These are phyloP conservation scores for Boletus insuetus DNA, from an alignment of 768 basidiomycete genomes.

Conservation along the genomic window DNA sequence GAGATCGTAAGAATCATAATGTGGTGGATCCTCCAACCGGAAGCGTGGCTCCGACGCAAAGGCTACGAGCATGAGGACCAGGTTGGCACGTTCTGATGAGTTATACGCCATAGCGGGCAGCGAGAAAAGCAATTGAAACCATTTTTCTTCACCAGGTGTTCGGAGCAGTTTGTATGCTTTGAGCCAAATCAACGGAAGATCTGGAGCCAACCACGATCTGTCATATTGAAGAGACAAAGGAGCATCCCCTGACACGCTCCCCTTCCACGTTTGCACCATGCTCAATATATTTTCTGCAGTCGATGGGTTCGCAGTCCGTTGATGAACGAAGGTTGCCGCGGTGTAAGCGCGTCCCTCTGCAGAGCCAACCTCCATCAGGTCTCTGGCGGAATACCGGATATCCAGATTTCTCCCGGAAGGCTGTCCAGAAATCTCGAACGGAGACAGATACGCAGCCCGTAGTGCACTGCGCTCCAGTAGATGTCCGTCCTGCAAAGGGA, in stretches of 20 bases:
- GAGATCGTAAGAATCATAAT: slow-evolving; percentile 5
- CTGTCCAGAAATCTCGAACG: neutral
- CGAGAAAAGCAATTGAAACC: slow-evolving; percentile 28
- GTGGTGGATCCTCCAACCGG: slow-evolving; percentile 10
- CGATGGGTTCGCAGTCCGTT: neutral
- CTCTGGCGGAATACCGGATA: slow-evolving; percentile 12
- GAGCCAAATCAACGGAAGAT: slow-evolving; percentile 24
- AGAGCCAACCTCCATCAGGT: neutral
- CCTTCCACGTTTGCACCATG: slow-evolving; percentile 12
- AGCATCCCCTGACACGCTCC: neutral
- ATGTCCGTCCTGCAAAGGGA: slow-evolving; percentile 3
- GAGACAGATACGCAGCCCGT: slow-evolving; percentile 11
- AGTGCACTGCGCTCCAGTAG: slow-evolving; percentile 18
- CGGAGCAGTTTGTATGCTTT: slow-evolving; percentile 20
- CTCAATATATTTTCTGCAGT: neutral
- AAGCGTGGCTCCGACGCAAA: slow-evolving; percentile 20
- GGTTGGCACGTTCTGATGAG: neutral
- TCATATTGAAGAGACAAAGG: slow-evolving; percentile 21
- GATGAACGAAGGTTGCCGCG: slow-evolving; percentile 4
- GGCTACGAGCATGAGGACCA: slow-evolving; percentile 31
- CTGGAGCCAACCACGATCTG: slow-evolving; percentile 25
- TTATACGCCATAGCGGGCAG: slow-evolving; percentile 32
- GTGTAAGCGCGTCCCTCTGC: slow-evolving; percentile 15
- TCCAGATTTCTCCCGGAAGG: neutral
- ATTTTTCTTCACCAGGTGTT: neutral